Evolutionary conservation across 2,329 filamentous ascomycete species (phyloP).

Genomic region (Talaromyces sp.): DNA sequence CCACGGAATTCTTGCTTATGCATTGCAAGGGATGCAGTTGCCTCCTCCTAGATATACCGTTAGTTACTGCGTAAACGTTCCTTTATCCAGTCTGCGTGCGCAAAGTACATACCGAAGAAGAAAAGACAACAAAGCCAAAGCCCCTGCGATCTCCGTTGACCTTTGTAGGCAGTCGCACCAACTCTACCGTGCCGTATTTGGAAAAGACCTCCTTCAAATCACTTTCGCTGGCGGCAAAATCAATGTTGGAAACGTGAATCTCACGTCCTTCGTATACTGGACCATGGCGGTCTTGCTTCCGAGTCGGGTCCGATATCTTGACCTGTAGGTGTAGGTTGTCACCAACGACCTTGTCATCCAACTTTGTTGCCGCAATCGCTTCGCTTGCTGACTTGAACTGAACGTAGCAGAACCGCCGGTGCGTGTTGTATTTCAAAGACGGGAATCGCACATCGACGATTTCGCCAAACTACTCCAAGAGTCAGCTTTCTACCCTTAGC

Average conservation of each 20-base stretch:
- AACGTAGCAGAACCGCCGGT: constrained; percentile 91
- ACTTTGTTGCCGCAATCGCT: constrained; percentile 64
- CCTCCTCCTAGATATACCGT: constrained; percentile 51
- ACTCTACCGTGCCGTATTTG: constrained; percentile 69
- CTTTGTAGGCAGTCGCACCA: constrained; percentile 65
- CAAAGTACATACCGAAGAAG: constrained; percentile 48
- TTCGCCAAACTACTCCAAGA: constrained; percentile 58
- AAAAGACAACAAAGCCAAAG: constrained; percentile 74
- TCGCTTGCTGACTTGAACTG: constrained; percentile 70
- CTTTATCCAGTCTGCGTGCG: neutral
- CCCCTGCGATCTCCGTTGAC: constrained; percentile 67
- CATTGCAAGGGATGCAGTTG: constrained; percentile 60
- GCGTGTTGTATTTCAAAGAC: constrained; percentile 80
- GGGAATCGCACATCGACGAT: constrained; percentile 84
- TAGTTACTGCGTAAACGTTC: neutral
- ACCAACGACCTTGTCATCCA: constrained; percentile 67
- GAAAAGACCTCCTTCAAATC: constrained; percentile 68
- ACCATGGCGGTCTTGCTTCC: constrained; percentile 72
- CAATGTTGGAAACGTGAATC: constrained; percentile 68
- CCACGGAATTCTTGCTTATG: constrained; percentile 66
- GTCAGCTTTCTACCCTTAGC: neutral
- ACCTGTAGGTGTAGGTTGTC: constrained; percentile 64
- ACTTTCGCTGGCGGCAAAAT: constrained; percentile 56
- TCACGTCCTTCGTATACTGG: constrained; percentile 83
- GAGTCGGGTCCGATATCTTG: constrained; percentile 77